Conservation (phyloP, 108 stramenopile genomes). For the Ochromonas danica region DNA sequence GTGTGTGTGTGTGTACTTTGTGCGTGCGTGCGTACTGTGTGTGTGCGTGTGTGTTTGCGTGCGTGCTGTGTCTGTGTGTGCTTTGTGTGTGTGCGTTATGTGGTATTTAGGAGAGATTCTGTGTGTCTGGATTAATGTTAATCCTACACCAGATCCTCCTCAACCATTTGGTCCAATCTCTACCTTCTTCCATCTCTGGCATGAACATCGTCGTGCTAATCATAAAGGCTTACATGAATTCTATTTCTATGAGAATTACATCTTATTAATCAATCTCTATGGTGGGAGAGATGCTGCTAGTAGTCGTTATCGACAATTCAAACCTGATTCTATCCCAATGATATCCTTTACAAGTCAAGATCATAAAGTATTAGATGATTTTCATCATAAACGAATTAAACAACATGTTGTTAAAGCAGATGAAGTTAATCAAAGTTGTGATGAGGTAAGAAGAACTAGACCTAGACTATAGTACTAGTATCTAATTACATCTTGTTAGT, state of each 20-base stretch:
- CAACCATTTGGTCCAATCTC: slow-evolving; percentile 43
- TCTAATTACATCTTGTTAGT: neutral
- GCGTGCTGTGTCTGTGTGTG: too few relatives aligned
- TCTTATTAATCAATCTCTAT: slow-evolving; percentile 20
- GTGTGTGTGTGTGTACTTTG: too few relatives aligned
- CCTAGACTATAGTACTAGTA: neutral
- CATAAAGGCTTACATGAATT: slow-evolving; percentile 47
- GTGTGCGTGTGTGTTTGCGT: too few relatives aligned
- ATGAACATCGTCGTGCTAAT: slow-evolving; percentile 48
- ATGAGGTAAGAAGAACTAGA: neutral
- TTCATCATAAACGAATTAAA: neutral
- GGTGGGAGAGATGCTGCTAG: neutral
- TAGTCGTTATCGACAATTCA: neutral
- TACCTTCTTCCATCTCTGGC: slow-evolving; percentile 56
- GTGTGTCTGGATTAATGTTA: slow-evolving; percentile 37
- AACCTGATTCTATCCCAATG: too few relatives aligned
- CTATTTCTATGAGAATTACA: slow-evolving; percentile 24
- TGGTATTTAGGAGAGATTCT: slow-evolving; percentile 19
- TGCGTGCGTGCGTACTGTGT: too few relatives aligned
- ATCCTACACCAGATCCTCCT: neutral
- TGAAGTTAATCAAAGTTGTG: neutral
- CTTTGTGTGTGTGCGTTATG: neutral
- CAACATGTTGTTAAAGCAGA: neutral
- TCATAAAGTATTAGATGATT: too few relatives aligned
- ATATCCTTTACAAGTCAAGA: too few relatives aligned